phyloP scores from a whole-genome alignment of 768 basidiomycete species.

The Mycena indigotica region DNA sequence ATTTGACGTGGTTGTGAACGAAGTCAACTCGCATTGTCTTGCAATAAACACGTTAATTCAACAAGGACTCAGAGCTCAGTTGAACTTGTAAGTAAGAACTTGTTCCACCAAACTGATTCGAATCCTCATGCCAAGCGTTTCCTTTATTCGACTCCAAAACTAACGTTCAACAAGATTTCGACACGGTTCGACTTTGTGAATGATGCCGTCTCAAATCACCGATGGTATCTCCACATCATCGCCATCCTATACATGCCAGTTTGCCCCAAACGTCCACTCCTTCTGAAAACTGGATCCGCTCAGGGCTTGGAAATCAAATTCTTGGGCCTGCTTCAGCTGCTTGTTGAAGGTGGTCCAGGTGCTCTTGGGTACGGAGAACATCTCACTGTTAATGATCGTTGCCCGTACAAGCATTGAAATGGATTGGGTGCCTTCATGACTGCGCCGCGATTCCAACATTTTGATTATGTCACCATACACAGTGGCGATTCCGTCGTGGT shows the following conservation, averaged over 20 bases:
- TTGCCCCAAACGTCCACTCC: background rate
- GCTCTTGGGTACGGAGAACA: too few species aligned
- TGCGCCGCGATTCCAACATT: background rate
- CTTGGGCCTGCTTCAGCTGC: too few species aligned
- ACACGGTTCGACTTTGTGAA: background rate
- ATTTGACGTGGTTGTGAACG: background rate
- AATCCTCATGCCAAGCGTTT: too few species aligned
- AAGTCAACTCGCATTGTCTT: background rate
- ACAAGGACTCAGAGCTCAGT: too few species aligned
- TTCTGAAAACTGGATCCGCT: background rate
- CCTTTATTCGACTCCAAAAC: background rate
- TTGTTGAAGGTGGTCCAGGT: too few species aligned
- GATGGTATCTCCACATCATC: background rate
- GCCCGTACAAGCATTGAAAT: background rate
- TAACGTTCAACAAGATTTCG: background rate
- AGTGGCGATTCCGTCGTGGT: background rate
- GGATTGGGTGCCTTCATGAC: too few species aligned
- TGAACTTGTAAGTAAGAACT: too few species aligned
- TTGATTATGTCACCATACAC: background rate
- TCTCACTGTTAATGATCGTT: background rate
- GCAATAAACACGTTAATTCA: too few species aligned
- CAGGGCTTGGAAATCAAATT: background rate
- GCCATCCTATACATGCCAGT: background rate
- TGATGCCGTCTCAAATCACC: background rate
- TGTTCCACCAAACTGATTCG: too few species aligned